A percentile compares a stretch with the other conserved stretches of the same genome.
phyloP scores from a whole-genome alignment of 1,284 basidiomycete genomes.

The Phylloporus sp. region DNA sequence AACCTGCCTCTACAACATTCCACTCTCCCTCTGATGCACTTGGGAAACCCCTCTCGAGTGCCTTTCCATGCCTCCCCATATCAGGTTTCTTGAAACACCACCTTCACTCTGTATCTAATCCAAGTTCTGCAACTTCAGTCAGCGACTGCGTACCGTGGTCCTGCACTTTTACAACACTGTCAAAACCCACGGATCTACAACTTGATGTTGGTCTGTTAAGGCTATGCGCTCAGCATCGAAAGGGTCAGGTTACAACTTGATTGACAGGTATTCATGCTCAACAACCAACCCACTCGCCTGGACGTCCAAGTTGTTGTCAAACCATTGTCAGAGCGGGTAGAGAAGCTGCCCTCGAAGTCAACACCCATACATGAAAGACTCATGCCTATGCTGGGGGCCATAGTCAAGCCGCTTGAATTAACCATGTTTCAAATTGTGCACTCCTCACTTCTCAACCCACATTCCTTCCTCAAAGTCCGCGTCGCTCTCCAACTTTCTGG shows the following conservation, averaged over 20 bases:
- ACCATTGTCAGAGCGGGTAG: slow-evolving; percentile 74
- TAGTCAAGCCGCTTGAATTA: slow-evolving; percentile 57
- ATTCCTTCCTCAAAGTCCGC: slow-evolving; percentile 81
- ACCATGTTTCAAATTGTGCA: slow-evolving; percentile 78
- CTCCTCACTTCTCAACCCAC: slow-evolving; percentile 72
- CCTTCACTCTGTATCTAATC: slow-evolving; percentile 87
- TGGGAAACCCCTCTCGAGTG: too few species aligned
- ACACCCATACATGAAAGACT: slow-evolving; percentile 65
- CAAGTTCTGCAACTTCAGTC: slow-evolving; percentile 68
- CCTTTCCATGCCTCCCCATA: too few species aligned
- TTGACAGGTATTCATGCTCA: too few species aligned
- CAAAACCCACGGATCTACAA: slow-evolving; percentile 72
- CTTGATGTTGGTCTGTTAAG: slow-evolving; percentile 77
- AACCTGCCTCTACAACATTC: too few species aligned
- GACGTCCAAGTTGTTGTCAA: slow-evolving; percentile 82
- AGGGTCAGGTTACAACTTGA: too few species aligned
- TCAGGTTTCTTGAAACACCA: too few species aligned
- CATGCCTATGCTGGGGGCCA: slow-evolving; percentile 42
- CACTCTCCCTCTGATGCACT: too few species aligned
- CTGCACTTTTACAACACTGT: slow-evolving; percentile 83
- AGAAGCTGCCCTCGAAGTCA: slow-evolving; percentile 83
- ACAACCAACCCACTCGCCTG: too few species aligned
- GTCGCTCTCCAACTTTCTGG: slow-evolving; percentile 86
- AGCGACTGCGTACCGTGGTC: slow-evolving; percentile 85
- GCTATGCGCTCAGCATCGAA: too few species aligned